Conservation (phyloP, 306 rosid genomes). For the Fragaria nilgerrensis region DNA sequence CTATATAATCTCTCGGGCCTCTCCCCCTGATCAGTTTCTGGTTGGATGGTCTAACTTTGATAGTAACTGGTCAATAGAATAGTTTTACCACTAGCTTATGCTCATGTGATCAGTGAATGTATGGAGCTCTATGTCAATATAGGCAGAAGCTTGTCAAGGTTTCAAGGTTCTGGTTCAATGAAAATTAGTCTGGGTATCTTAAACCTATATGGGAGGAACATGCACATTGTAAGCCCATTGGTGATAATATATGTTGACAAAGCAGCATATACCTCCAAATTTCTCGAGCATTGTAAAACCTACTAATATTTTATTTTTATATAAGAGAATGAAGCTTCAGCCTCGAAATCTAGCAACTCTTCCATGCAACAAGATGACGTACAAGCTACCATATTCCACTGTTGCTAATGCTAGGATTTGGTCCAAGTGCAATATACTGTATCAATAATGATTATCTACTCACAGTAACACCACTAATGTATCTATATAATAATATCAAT, state of each 20-base stretch:
- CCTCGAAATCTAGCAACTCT: not conserved
- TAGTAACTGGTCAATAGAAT: not conserved
- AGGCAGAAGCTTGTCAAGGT: not conserved
- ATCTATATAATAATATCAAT: not conserved
- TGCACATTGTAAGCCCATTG: not conserved
- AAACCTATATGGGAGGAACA: not conserved
- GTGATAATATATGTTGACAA: not conserved
- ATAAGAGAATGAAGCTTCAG: not conserved
- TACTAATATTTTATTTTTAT: not conserved
- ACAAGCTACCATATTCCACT: not conserved
- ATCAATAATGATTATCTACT: not conserved
- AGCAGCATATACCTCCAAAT: not conserved
- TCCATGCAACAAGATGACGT: not conserved
- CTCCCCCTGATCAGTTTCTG: not conserved
- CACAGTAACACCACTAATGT: not conserved
- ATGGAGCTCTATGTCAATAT: not conserved
- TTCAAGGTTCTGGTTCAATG: not conserved
- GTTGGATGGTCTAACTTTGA: not conserved
- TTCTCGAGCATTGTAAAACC: not conserved
- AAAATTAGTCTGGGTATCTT: not conserved
- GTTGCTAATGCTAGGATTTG: not conserved
- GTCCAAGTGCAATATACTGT: not conserved
- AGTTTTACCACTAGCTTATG: not conserved
- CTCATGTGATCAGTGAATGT: not conserved
- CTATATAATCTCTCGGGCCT: not conserved